These are phyloP conservation scores for Carnegiea gigantea DNA, from an alignment of 179 eudicot species.

Conservation along the genomic window DNA sequence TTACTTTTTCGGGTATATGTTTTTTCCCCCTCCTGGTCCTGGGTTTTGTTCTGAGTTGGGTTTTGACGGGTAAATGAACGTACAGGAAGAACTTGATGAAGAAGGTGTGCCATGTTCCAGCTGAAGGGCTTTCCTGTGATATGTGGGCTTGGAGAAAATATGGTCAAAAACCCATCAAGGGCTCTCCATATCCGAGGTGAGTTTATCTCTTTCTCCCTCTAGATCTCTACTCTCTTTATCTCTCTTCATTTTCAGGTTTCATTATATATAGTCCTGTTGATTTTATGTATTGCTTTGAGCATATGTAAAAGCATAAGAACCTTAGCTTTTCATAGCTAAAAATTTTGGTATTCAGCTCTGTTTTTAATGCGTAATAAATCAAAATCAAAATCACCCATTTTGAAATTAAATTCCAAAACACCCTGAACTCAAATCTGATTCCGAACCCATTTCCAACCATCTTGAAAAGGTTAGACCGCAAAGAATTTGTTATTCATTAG, in stretches of 20 bases:
- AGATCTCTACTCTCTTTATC: background rate
- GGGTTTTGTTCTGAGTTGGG: slow-evolving; percentile 21
- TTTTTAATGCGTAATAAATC: slow-evolving; percentile 25
- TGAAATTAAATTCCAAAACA: background rate
- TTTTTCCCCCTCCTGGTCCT: background rate
- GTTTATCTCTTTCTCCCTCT: background rate
- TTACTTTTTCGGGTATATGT: slow-evolving; percentile 23
- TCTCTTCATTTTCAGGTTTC: background rate
- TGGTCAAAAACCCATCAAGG: slow-evolving; percentile 48
- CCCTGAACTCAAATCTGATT: background rate
- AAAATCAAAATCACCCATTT: slow-evolving; percentile 18
- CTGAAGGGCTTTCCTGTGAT: slow-evolving; percentile 43
- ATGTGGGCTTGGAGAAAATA: slow-evolving; percentile 52
- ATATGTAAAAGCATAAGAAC: background rate
- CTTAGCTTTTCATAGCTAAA: slow-evolving; percentile 8
- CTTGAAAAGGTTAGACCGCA: slow-evolving; percentile 18
- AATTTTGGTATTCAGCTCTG: slow-evolving; percentile 11
- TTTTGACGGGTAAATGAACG: background rate
- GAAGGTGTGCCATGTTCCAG: slow-evolving; percentile 45
- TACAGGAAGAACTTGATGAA: slow-evolving; percentile 44
- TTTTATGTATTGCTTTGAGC: background rate
- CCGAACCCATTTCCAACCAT: slow-evolving; percentile 22
- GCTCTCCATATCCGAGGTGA: slow-evolving; percentile 49
- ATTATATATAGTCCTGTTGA: background rate
- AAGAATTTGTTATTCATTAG: slow-evolving; percentile 9